Evolutionary conservation across 176 grass and related monocot species (phyloP).

Genomic region (Carex pumila): DNA sequence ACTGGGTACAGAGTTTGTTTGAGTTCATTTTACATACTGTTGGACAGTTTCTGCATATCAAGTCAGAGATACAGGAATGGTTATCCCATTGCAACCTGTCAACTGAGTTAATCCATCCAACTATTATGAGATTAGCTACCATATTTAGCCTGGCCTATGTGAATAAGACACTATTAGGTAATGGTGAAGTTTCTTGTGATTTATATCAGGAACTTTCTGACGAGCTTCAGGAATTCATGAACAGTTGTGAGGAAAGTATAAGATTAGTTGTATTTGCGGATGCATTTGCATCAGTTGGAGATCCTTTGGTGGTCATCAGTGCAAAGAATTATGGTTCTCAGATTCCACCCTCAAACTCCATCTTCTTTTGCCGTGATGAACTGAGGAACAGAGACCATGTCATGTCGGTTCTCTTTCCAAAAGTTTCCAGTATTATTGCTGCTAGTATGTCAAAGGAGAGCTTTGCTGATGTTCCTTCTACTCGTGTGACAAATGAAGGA

Average conservation of each 20-base stretch:
- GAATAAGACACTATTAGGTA: not conserved
- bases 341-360: slow-evolving; percentile 9
- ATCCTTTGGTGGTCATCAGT: slow-evolving; percentile 45
- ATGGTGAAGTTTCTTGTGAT: slow-evolving; percentile 1
- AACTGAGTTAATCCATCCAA: not conserved
- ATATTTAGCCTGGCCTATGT: slow-evolving; percentile 31
- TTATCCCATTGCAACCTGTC: not conserved
- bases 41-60: slow-evolving; percentile 9
- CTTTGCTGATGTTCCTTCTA: too few species aligned
- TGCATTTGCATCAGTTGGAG: slow-evolving; percentile 36
- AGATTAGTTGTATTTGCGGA: slow-evolving; percentile 31
- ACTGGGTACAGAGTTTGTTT: not conserved
- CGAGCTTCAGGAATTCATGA: slow-evolving; percentile 7
- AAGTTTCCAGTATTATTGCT: not conserved
- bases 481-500: too few species aligned
- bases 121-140: slow-evolving; percentile 36
- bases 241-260: not conserved
- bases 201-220: slow-evolving; percentile 24
- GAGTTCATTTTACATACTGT: slow-evolving; percentile 16
- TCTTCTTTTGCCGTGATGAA: slow-evolving; percentile 16
- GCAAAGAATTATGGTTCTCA: not conserved
- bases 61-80: slow-evolving; percentile 19
- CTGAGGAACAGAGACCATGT: slow-evolving; percentile 27
- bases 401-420: slow-evolving; percentile 26
- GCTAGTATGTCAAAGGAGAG: too few species aligned